Evolutionary conservation across 805 yeast species (phyloP).

Genomic region (Saccharomycopsis malanga): DNA sequence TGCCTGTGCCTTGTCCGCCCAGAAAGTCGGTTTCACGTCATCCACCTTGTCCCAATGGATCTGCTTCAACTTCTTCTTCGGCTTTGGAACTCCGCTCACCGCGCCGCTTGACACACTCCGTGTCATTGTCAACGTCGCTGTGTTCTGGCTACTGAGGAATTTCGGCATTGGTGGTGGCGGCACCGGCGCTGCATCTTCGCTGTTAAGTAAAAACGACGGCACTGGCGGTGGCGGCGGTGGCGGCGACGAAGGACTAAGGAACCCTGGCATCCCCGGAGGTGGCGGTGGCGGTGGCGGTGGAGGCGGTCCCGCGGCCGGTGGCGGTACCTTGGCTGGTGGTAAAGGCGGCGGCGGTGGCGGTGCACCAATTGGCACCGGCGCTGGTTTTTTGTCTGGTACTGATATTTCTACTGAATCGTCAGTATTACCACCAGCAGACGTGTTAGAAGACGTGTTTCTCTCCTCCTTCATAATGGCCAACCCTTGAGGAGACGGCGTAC

Average conservation of each 20-base stretch:
- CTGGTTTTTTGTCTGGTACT: not conserved
- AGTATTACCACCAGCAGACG: too few species aligned
- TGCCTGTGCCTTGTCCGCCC: conserved; percentile 45
- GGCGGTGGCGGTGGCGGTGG: conserved; percentile 27
- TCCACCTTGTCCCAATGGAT: conserved; percentile 79
- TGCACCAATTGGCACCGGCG: not conserved
- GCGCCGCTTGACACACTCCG: conserved; percentile 28
- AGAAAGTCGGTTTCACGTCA: conserved; percentile 49
- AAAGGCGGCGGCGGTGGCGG: conserved; percentile 26
- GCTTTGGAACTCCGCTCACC: conserved; percentile 34
- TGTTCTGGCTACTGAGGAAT: not conserved
- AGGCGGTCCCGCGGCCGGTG: conserved; percentile 25
- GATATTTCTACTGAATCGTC: not conserved
- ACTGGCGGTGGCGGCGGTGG: conserved; percentile 32
- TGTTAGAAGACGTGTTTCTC: too few species aligned
- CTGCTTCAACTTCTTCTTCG: conserved; percentile 60
- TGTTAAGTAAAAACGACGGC: conserved; percentile 29
- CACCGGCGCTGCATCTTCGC: conserved; percentile 19
- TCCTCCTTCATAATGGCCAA: conserved; percentile 5
- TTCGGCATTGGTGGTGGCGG: conserved; percentile 26
- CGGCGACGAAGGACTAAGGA: conserved; percentile 24
- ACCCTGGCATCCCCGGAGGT: conserved; percentile 23
- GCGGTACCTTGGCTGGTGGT: conserved; percentile 28
- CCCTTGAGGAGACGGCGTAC: not conserved
- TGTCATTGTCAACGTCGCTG: conserved; percentile 30